A percentile compares a stretch with the other conserved stretches of the same genome.
Conservation (phyloP, 2,329 filamentous ascomycete species). For the Colletotrichum viniferum region DNA sequence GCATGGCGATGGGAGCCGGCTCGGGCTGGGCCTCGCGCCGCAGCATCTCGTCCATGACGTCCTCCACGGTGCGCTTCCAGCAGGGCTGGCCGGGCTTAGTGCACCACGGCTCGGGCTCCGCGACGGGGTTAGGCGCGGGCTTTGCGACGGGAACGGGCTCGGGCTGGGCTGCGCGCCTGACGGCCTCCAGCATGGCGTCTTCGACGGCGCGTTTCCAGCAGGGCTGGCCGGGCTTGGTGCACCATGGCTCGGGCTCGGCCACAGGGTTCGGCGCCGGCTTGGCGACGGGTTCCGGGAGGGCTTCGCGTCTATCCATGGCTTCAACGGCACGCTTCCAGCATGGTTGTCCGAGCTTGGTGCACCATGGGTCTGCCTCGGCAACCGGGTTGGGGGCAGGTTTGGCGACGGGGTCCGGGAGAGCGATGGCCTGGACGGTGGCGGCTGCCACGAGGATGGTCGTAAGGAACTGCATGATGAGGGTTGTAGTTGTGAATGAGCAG, state of each 20-base stretch:
- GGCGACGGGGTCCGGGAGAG: conserved; percentile 12
- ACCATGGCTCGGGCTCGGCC: conserved; percentile 26
- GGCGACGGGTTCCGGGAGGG: neutral
- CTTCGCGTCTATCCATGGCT: neutral
- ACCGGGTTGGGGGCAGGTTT: neutral
- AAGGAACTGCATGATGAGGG: conserved; percentile 32
- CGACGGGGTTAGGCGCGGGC: neutral
- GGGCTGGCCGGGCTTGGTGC: conserved; percentile 22
- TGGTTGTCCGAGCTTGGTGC: conserved; percentile 20
- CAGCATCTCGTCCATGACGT: conserved; percentile 19
- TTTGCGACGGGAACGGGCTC: neutral
- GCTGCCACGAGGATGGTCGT: conserved; percentile 26
- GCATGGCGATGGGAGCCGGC: conserved; percentile 15
- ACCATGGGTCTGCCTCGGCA: conserved; percentile 29
- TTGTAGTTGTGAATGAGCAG: neutral
- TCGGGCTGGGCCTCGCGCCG: conserved; percentile 21
- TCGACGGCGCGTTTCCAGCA: conserved; percentile 14
- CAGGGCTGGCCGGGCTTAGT: conserved; percentile 19
- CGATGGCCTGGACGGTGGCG: conserved; percentile 31
- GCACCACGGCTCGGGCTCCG: conserved; percentile 26
- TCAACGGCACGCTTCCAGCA: conserved; percentile 12
- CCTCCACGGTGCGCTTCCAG: conserved; percentile 12
- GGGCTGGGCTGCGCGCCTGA: conserved; percentile 19
- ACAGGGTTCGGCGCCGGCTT: conserved; percentile 4
- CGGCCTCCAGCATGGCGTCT: conserved; percentile 14